These are phyloP conservation scores for Anacardium occidentale DNA, from an alignment of 345 rosid species.

Conservation along the genomic window DNA sequence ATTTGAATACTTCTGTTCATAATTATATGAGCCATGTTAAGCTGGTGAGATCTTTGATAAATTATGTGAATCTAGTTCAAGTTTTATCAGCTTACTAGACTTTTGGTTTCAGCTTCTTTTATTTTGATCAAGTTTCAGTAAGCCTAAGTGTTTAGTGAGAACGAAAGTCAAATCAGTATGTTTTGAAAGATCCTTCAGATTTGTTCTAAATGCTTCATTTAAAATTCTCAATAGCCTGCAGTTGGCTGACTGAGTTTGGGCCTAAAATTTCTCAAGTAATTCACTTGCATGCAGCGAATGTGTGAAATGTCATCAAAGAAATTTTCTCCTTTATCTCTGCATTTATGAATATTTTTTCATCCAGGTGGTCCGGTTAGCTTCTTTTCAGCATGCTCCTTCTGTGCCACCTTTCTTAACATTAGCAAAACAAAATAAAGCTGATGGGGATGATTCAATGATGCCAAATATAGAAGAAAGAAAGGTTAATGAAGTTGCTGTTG, in stretches of 20 bases:
- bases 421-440: conserved; percentile 78
- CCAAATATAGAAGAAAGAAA: conserved; percentile 70
- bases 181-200: not conserved
- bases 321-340: not conserved
- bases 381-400: conserved; percentile 93
- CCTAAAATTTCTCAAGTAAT: not conserved
- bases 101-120: not conserved
- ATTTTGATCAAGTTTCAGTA: not conserved
- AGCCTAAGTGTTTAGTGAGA: too few relatives aligned
- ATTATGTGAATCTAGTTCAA: not conserved
- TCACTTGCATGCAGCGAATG: not conserved
- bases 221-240: not conserved
- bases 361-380: conserved; percentile 96
- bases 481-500: conserved; percentile 89
- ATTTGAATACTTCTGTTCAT: too few relatives aligned
- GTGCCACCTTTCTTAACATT: conserved; percentile 87
- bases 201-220: not conserved
- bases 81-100: not conserved
- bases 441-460: conserved; percentile 60
- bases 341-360: conserved; percentile 22
- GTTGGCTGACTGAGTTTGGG: conserved; percentile 4
- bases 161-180: not conserved
- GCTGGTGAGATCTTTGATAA: not conserved
- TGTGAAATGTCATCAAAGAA: not conserved
- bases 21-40: too few relatives aligned